Percentiles rank a stretch among this genome's conserved stretches.
Conservation (phyloP, 1,139 yeast genomes). For the Suhomyces bolitotheri region DNA sequence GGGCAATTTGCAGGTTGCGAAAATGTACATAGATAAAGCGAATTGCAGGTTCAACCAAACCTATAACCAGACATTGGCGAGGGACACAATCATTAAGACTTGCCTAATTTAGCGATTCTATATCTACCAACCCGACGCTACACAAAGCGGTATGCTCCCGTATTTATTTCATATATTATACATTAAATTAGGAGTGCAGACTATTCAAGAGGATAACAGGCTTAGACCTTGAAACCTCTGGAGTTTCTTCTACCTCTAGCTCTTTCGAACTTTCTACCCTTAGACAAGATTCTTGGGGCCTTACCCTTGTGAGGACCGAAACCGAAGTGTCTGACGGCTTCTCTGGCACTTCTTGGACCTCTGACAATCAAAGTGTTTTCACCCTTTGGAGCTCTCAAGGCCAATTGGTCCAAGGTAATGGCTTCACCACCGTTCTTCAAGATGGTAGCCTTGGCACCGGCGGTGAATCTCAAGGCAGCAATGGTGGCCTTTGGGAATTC, state of each 20-base stretch:
- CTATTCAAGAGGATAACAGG: constrained; percentile 10
- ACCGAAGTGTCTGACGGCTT: constrained; percentile 99
- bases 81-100: too few species aligned
- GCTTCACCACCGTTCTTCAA: constrained; percentile 99
- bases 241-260: constrained; percentile 99
- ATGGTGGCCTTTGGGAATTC: constrained; percentile 96
- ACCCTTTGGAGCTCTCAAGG: constrained; percentile 99
- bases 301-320: constrained; percentile 99
- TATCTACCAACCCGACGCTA: too few species aligned
- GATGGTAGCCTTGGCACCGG: constrained; percentile 98
- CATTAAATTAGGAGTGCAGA: constrained; percentile 18
- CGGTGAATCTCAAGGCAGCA: constrained; percentile 99
- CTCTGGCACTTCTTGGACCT: constrained; percentile 99
- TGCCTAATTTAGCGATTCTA: too few species aligned
- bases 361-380: constrained; percentile 96
- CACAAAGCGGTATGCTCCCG: constrained; percentile 4
- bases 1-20: background rate
- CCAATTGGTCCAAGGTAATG: constrained; percentile 98
- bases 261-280: constrained; percentile 99
- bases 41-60: background rate
- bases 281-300: constrained; percentile 98
- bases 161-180: constrained; percentile 17
- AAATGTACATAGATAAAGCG: background rate
- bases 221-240: constrained; percentile 99
- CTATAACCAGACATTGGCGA: background rate